These are phyloP conservation scores for Blumeriella jaapii DNA, from an alignment of 2,329 filamentous ascomycete species.

Conservation along the genomic window DNA sequence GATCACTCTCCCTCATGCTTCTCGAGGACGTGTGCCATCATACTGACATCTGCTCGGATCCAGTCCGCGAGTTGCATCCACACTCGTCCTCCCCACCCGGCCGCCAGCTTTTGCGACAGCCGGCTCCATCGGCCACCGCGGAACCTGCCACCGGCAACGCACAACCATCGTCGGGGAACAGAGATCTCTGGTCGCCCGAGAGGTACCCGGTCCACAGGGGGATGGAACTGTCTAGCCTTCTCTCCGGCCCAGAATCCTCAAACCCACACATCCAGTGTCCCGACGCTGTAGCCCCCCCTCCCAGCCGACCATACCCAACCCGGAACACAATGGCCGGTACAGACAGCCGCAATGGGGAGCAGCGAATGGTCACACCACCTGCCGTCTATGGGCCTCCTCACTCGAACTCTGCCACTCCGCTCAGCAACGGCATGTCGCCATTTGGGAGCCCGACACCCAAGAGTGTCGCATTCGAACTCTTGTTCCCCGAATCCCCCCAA, in stretches of 20 bases:
- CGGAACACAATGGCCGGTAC: constrained; percentile 22
- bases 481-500: constrained; percentile 56
- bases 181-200: constrained; percentile 8
- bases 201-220: constrained; percentile 6
- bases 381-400: constrained; percentile 17
- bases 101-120: constrained; percentile 24
- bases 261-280: constrained; percentile 21
- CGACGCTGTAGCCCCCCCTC: constrained; percentile 15
- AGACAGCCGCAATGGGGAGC: constrained; percentile 17
- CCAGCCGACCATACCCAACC: constrained; percentile 20
- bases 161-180: constrained; percentile 11
- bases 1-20: constrained; percentile 14
- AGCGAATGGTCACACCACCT: constrained; percentile 25
- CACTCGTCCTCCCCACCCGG: constrained; percentile 17
- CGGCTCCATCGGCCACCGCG: constrained; percentile 9
- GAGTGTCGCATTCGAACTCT: constrained; percentile 68
- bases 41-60: constrained; percentile 14
- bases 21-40: constrained; percentile 11
- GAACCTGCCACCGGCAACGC: constrained; percentile 10
- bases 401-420: constrained; percentile 18
- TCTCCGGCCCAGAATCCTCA: constrained; percentile 14
- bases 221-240: constrained; percentile 20
- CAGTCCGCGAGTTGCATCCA: constrained; percentile 14
- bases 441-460: constrained; percentile 40
- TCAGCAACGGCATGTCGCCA: constrained; percentile 23